Evolutionary conservation across 2,329 filamentous ascomycete species (phyloP).

Genomic region (Penicillium italicum): DNA sequence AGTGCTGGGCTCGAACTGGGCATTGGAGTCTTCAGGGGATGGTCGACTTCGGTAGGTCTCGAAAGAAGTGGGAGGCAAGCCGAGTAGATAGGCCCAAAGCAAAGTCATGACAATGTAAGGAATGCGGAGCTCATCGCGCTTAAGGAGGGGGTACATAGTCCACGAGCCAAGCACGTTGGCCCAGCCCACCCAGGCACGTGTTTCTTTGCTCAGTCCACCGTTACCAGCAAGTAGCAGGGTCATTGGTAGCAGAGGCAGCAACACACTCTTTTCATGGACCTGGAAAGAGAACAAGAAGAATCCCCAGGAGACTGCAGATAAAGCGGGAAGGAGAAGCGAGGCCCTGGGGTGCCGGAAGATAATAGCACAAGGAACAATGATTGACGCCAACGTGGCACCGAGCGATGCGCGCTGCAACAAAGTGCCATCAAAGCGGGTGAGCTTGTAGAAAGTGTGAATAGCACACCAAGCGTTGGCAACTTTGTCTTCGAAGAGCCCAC

Average conservation of each 20-base stretch:
- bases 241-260: constrained; percentile 90
- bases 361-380: constrained; percentile 73
- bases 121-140: constrained; percentile 75
- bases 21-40: constrained; percentile 30
- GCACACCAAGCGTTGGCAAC: constrained; percentile 98
- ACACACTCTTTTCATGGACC: constrained; percentile 95
- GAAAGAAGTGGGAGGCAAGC: constrained; percentile 73
- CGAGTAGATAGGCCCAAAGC: constrained; percentile 88
- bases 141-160: constrained; percentile 90
- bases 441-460: constrained; percentile 82
- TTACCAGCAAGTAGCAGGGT: constrained; percentile 77
- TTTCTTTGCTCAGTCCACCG: constrained; percentile 70
- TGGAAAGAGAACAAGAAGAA: constrained; percentile 98
- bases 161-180: constrained; percentile 84
- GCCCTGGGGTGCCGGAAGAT: constrained; percentile 76
- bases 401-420: constrained; percentile 75
- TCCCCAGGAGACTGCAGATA: constrained; percentile 85
- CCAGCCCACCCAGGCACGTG: constrained; percentile 90
- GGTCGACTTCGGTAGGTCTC: constrained; percentile 60
- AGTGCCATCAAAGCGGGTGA: constrained; percentile 67
- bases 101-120: constrained; percentile 82
- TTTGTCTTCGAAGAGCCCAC: constrained; percentile 98
- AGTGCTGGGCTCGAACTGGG: constrained; percentile 48
- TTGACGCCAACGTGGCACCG: constrained; percentile 68
- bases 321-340: constrained; percentile 70